These are phyloP conservation scores for Cardamine resedifolia DNA, from an alignment of 345 rosid genomes.

Conservation along the genomic window DNA sequence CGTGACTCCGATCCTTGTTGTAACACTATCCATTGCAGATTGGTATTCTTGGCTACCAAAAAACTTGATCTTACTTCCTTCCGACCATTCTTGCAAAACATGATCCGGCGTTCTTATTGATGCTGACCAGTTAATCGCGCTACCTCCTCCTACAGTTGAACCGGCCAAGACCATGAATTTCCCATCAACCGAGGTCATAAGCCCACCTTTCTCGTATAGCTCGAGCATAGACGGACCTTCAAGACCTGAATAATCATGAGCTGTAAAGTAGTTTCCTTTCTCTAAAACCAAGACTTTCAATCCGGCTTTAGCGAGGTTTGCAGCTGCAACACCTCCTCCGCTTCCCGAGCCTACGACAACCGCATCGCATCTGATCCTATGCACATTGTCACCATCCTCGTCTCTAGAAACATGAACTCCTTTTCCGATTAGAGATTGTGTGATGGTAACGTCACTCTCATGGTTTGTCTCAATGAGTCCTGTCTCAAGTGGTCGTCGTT, in stretches of 20 bases:
- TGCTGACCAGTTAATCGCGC: conserved; percentile 63
- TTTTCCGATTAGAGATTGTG: conserved; percentile 33
- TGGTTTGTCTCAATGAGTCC: conserved; percentile 46
- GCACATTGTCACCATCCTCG: conserved; percentile 11
- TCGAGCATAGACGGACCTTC: conserved; percentile 54
- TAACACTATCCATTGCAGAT: conserved; percentile 50
- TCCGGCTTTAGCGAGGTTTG: conserved; percentile 51
- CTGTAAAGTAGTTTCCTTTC: conserved; percentile 55
- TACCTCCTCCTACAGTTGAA: conserved; percentile 60
- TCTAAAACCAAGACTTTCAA: conserved; percentile 56
- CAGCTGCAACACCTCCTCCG: conserved; percentile 68
- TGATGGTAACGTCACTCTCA: conserved; percentile 39
- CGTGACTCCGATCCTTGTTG: conserved; percentile 49
- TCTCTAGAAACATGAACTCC: conserved; percentile 47
- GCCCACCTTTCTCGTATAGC: conserved; percentile 48
- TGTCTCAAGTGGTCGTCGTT: conserved; percentile 41
- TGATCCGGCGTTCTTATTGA: conserved; percentile 47
- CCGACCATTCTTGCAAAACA: conserved; percentile 52
- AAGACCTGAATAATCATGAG: conserved; percentile 47
- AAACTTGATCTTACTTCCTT: conserved; percentile 44
- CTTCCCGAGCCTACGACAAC: conserved; percentile 59
- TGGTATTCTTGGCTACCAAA: conserved; percentile 48
- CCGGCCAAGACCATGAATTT: conserved; percentile 48
- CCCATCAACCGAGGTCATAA: conserved; percentile 41
- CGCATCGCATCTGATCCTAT: conserved; percentile 54